Evolutionary conservation across 2,329 filamentous ascomycete species (phyloP).

Genomic region (Annulohypoxylon truncatum): DNA sequence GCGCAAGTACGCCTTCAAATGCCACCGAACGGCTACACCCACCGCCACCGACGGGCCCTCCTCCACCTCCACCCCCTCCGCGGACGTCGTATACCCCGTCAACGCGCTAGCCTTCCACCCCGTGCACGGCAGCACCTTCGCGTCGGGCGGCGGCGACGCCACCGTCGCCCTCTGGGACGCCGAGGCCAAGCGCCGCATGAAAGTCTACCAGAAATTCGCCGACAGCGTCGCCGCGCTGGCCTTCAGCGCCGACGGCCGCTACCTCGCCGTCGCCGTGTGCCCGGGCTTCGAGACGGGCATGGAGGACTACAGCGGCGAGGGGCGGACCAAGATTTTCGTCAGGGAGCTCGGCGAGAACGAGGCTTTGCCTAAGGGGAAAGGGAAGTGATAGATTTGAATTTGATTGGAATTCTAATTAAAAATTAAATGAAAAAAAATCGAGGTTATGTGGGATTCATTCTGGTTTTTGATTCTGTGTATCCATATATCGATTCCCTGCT

Average conservation of each 20-base stretch:
- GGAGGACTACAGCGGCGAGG: slow-evolving; percentile 79
- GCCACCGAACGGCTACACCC: slow-evolving; percentile 81
- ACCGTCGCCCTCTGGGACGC: slow-evolving; percentile 95
- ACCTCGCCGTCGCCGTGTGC: slow-evolving; percentile 82
- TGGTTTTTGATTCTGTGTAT: slow-evolving; percentile 28
- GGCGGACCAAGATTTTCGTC: slow-evolving; percentile 81
- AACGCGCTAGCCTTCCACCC: slow-evolving; percentile 92
- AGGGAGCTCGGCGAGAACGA: slow-evolving; percentile 88
- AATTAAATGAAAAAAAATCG: background rate
- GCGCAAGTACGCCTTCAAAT: slow-evolving; percentile 98
- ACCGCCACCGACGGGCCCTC: slow-evolving; percentile 64
- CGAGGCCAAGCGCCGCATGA: slow-evolving; percentile 87
- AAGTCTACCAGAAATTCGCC: slow-evolving; percentile 87
- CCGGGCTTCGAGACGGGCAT: slow-evolving; percentile 90
- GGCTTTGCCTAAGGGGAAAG: slow-evolving; percentile 80
- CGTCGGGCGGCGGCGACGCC: slow-evolving; percentile 88
- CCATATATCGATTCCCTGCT: slow-evolving; percentile 22
- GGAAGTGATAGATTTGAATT: slow-evolving; percentile 25
- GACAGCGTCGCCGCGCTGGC: slow-evolving; percentile 81
- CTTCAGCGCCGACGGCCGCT: slow-evolving; percentile 82
- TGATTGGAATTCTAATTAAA: too few relatives aligned
- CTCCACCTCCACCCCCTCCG: too few relatives aligned
- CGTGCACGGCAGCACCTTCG: slow-evolving; percentile 84
- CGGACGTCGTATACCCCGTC: slow-evolving; percentile 89
- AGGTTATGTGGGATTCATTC: background rate